Evolutionary conservation across 2,329 filamentous ascomycete species (phyloP).

Genomic region (Trichoderma endophyticum): DNA sequence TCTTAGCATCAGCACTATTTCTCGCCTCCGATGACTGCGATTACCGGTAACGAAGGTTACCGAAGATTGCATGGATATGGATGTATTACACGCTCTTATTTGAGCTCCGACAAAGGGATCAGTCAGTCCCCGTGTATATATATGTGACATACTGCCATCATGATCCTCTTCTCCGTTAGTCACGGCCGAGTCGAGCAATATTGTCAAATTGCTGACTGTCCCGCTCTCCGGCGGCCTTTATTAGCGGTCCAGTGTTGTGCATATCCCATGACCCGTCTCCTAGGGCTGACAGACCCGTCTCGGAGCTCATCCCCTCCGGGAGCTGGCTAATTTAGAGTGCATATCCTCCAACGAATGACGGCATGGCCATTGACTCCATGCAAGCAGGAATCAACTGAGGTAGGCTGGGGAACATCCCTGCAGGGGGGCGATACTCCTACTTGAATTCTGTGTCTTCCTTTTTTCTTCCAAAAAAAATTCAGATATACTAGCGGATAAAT

Average conservation of each 20-base stretch:
- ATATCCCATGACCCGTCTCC: slow-evolving; percentile 5
- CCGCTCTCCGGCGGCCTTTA: neutral
- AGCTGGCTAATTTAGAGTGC: neutral
- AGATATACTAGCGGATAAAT: neutral
- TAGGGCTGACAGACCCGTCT: neutral
- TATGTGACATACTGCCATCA: neutral
- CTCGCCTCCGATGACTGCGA: neutral
- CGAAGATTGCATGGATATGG: neutral
- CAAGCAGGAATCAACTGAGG: neutral
- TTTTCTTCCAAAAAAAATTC: neutral
- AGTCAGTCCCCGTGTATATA: neutral
- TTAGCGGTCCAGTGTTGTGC: neutral
- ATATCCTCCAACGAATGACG: neutral
- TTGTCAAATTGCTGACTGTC: neutral
- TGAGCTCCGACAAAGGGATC: neutral
- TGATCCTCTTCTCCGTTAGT: neutral
- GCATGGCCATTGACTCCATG: neutral
- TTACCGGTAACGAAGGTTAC: neutral
- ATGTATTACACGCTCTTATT: neutral
- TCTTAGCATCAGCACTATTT: neutral
- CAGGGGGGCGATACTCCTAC: neutral
- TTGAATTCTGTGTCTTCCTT: neutral
- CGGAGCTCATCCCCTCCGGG: neutral
- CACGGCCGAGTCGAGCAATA: neutral
- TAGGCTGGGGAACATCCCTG: neutral